Base-by-base conservation (phyloP, 2,329 filamentous ascomycete genomes). In the Sarocladium oryzae region DNA sequence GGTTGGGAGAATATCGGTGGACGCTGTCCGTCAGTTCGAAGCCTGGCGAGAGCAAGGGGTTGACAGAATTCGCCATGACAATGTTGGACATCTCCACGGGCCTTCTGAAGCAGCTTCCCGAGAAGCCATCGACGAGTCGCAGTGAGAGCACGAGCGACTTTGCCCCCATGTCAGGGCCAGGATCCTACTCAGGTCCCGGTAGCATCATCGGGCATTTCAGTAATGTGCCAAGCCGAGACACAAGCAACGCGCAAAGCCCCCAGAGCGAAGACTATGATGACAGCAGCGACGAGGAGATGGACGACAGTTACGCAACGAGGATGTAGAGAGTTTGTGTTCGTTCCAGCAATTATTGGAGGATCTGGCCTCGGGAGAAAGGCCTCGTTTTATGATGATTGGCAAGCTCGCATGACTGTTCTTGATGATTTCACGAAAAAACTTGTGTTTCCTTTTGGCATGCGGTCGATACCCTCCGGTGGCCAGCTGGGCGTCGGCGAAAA, bases 1-100 rank as follows among this genome's bases (percentile, higher is more conserved):
- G 92, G 1, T 70, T 97, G 20, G 85, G 84, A 54, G 92, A 99
- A 69, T 97, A 96, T 64, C 81, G 89, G 48, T 99, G 92, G 92
- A 96, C 92, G 9, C 74, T 97, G 51, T 86, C 86, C 8, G 91
- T 97, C 45, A 91, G 86, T 67, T 85, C 82, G 40, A 89, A 89
- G 64, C 83, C 86, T 0, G 77, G 78, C 2, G 78, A 79, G 58
- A 76, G 74, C 51, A 76, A 70, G 45, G 74, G 76, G 1, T 61
- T 85, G 50, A 85, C 82, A 0, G 77, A 81, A 55, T 89, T 88
- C 58, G 86, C 86, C n/a, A 84, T 89, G 72, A 84, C 84, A 2
- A 88, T 88, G 76, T 70, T 90, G 38, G 86, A 89, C 61, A 85
- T 85, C 51, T 85, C 81, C 18, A 85, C 82, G 0, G 82, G 82